Base-by-base conservation (phyloP, 345 rosid species). In the Atalantia buxifolia region DNA sequence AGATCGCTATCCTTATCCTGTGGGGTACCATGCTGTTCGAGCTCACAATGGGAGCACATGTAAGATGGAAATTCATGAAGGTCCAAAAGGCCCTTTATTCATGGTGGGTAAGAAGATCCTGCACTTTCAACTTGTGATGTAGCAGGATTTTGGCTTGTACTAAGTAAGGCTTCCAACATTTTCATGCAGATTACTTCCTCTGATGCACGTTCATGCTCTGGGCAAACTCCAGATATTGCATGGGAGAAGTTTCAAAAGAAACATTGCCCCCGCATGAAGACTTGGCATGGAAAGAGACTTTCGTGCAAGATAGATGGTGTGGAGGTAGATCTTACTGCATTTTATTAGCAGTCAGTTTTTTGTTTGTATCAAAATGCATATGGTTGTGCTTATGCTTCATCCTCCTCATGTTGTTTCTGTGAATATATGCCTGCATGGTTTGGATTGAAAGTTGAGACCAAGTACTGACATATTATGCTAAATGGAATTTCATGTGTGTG, bases 1-100 rank as follows among this genome's bases (percentile, higher is more conserved):
- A 88, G 97, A 89, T 84, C 94, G 98, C 10, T 90, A 89, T 85
- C 98, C 98, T 81, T 95, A 93, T 86, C 98, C 97, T 9, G 90
- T 92, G 82, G 97, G 98, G 24, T 95, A 89, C 85, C 88, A 66
- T 36, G 98, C 97, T 76, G 83, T 86, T 68, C 92, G 95, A 80
- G 85, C 83, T 84, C 86, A 85, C 66, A 88, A 83, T 70, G 97
- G 90, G 72, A 77, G 76, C 87, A 79, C 78, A 45, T 93, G 83
- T 57, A 89, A 85, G 77, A 83, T 92, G 86, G 93, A 95, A 86
- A 90, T 91, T 81, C 83, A 74, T 70, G 92, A 95, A 86, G 97
- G 95, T 79, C 78, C 88, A 60, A 92, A 90, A 80, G 98, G 98
- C 67, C 98, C 98, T 61, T 66, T 92, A 13, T 95, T 95, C 80